Evolutionary conservation across 73 alveolate species (phyloP).

Genomic region (Paramecium sexaurelia): DNA sequence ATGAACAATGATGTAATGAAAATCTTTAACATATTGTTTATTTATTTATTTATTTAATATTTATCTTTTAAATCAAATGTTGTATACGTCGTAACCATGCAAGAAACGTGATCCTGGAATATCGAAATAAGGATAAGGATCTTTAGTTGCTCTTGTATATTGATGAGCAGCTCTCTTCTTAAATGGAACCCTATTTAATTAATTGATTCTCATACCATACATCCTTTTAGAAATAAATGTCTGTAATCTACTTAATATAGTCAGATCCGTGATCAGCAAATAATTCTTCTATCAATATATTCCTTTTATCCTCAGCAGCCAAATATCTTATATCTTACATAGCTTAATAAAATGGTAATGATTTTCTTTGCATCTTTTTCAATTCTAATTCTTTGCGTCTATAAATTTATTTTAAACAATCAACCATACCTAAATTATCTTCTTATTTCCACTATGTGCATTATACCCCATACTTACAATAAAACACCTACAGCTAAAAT

Average conservation of each 20-base stretch:
- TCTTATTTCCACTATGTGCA: conserved; percentile 48
- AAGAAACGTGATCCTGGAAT: background rate
- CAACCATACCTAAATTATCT: conserved; percentile 41
- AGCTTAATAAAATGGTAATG: conserved; percentile 60
- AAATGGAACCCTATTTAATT: conserved; percentile 38
- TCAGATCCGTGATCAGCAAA: conserved; percentile 14
- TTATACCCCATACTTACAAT: conserved; percentile 55
- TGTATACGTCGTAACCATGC: conserved; percentile 48
- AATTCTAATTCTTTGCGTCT: conserved; percentile 64
- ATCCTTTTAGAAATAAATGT: background rate
- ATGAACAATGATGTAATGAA: background rate
- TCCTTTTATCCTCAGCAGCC: conserved; percentile 17
- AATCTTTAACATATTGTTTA: background rate
- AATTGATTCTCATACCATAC: background rate
- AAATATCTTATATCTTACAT: conserved; percentile 60
- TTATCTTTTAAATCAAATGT: conserved; percentile 25
- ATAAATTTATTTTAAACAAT: background rate
- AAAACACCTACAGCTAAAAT: conserved; percentile 35
- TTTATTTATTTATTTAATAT: conserved; percentile 2
- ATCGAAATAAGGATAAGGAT: conserved; percentile 34
- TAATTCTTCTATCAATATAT: conserved; percentile 32
- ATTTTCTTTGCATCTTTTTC: conserved; percentile 47
- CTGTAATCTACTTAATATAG: background rate
- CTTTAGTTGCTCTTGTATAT: background rate
- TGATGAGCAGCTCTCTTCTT: conserved; percentile 22